Conservation (phyloP, 495 filamentous ascomycete genomes). For the Aspergillus ostianus region DNA sequence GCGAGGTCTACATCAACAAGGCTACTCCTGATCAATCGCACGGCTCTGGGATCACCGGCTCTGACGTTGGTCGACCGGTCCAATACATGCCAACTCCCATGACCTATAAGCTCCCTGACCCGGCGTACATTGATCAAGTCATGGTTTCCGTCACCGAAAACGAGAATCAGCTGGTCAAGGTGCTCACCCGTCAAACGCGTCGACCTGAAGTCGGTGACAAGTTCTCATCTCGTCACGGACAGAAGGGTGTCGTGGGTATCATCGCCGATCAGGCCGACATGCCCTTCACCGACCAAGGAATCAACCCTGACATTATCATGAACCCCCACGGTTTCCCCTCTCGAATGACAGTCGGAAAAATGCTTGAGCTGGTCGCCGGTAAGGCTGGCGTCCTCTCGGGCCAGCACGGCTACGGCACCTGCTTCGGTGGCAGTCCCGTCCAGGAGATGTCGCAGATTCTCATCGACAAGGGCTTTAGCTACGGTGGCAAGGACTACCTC, state of each 20-base stretch:
- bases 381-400: conserved; percentile 89
- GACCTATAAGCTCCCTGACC: conserved; percentile 81
- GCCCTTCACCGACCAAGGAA: conserved; percentile 89
- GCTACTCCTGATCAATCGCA: conserved; percentile 71
- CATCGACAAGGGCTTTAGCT: conserved; percentile 85
- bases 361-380: conserved; percentile 91
- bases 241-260: conserved; percentile 97
- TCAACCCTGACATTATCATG: conserved; percentile 98
- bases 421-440: conserved; percentile 89
- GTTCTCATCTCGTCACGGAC: conserved; percentile 96
- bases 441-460: conserved; percentile 85
- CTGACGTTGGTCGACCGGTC: conserved; percentile 56
- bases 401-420: conserved; percentile 83
- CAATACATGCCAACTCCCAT: conserved; percentile 67
- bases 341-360: conserved; percentile 98
- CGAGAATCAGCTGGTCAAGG: conserved; percentile 79
- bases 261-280: conserved; percentile 95
- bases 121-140: conserved; percentile 89
- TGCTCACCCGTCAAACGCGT: conserved; percentile 88
- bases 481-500: conserved; percentile 94
- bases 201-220: conserved; percentile 95
- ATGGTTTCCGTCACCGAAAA: conserved; percentile 83
- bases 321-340: conserved; percentile 99
- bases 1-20: conserved; percentile 87
- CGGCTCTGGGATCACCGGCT: conserved; percentile 57